phyloP scores from a whole-genome alignment of 1,284 basidiomycete genomes.

The Albatrellus sp. region DNA sequence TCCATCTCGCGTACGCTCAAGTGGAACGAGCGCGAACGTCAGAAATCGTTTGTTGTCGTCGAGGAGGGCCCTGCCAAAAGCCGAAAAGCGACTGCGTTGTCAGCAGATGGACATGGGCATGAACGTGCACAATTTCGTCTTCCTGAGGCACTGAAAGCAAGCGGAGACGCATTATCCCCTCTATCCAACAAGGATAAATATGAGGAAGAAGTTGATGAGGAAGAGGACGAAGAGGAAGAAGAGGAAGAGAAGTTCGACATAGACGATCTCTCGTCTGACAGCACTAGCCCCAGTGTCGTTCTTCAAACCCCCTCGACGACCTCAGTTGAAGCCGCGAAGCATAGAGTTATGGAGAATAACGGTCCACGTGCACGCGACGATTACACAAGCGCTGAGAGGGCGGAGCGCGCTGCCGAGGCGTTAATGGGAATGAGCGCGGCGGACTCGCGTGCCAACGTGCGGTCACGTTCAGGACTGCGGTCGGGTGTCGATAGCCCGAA shows the following conservation, averaged over 20 bases:
- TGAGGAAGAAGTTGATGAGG: conserved; percentile 41
- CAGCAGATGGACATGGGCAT: not conserved
- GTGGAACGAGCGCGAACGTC: conserved; percentile 96
- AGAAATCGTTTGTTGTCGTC: conserved; percentile 96
- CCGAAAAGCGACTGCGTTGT: conserved; percentile 21
- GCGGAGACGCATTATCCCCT: no score
- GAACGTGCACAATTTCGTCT: not conserved
- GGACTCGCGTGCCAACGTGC: conserved; percentile 25
- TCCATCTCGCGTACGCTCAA: conserved; percentile 92
- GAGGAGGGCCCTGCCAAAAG: conserved; percentile 62
- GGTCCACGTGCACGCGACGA: not conserved
- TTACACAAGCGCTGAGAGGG: conserved; percentile 1
- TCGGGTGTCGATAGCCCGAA: conserved; percentile 71
- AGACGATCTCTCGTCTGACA: conserved; percentile 58
- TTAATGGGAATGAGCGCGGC: conserved; percentile 10
- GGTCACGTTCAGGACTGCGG: conserved; percentile 21
- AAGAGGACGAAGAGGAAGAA: conserved; percentile 31
- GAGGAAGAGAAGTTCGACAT: conserved; percentile 83
- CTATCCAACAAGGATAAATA: conserved; percentile 27
- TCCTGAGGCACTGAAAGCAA: no score
- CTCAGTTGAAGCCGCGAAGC: conserved; percentile 19
- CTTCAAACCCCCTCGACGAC: not conserved
- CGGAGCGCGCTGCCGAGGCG: conserved; percentile 13
- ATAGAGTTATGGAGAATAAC: conserved; percentile 15
- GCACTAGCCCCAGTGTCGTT: conserved; percentile 1